Percentiles rank a stretch among this genome's conserved stretches.
These are phyloP conservation scores for Skeletonema marinoi DNA, from an alignment of 108 stramenopile species.

Conservation along the genomic window DNA sequence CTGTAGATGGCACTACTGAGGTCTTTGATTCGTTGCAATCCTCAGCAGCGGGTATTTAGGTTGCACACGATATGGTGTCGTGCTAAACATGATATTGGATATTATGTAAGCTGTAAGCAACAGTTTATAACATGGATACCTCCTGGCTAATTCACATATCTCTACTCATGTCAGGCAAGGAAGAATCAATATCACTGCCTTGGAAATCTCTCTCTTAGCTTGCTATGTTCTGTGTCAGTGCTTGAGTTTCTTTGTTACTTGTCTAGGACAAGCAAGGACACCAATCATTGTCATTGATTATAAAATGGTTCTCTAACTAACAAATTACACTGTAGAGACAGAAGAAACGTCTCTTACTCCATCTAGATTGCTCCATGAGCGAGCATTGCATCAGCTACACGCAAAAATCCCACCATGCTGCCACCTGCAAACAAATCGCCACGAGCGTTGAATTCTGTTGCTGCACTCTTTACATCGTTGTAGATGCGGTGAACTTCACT, in stretches of 20 bases:
- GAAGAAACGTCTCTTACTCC: neutral
- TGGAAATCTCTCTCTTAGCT: no score
- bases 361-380: conserved; percentile 92
- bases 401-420: conserved; percentile 94
- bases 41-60: neutral
- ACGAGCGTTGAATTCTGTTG: conserved; percentile 93
- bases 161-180: no score
- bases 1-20: conserved; percentile 16
- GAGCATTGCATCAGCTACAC: conserved; percentile 96
- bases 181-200: no score
- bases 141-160: no score
- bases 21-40: conserved; percentile 3
- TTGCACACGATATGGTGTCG: neutral
- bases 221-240: no score
- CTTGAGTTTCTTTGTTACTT: no score
- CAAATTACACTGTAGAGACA: neutral
- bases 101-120: neutral
- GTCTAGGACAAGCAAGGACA: no score
- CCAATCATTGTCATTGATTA: no score
- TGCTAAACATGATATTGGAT: neutral
- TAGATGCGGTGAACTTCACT: conserved; percentile 81
- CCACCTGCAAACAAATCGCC: conserved; percentile 91
- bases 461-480: conserved; percentile 87
- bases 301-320: neutral
- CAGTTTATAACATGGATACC: neutral